Evolutionary conservation across 108 stramenopile species (phyloP).

Genomic region (Cyclotella sp.): DNA sequence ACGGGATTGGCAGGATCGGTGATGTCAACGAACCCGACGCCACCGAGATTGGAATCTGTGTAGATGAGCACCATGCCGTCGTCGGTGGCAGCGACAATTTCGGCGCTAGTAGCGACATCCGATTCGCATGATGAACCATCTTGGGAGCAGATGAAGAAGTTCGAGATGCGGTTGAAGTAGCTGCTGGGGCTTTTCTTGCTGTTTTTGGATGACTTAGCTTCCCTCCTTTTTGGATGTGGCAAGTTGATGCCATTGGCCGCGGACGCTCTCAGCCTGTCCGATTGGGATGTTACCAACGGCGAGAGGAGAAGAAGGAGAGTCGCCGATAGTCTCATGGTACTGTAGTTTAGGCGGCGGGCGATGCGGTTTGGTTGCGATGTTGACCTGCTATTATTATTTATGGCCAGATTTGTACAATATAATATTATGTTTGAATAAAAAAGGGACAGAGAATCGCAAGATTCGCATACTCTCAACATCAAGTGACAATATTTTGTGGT

Average conservation of each 20-base stretch:
- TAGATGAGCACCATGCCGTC: slow-evolving; percentile 65
- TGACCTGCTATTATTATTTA: too few relatives aligned
- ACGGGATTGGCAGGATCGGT: slow-evolving; percentile 53
- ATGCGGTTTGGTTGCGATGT: too few relatives aligned
- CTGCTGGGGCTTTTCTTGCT: not conserved
- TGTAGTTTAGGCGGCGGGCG: too few relatives aligned
- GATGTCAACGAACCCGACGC: slow-evolving; percentile 72
- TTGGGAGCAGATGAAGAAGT: slow-evolving; percentile 12
- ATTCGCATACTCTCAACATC: too few relatives aligned
- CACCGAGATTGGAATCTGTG: slow-evolving; percentile 44
- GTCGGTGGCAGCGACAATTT: slow-evolving; percentile 42
- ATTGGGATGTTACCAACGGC: not conserved
- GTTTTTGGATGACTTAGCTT: slow-evolving; percentile 1
- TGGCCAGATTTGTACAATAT: too few relatives aligned
- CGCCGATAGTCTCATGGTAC: slow-evolving; percentile 19
- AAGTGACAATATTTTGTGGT: too few relatives aligned
- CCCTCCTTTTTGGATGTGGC: not conserved
- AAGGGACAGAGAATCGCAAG: too few relatives aligned
- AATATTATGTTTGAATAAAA: too few relatives aligned
- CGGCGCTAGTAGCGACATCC: slow-evolving; percentile 1
- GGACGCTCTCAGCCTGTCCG: not conserved
- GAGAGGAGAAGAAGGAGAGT: not conserved
- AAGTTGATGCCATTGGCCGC: not conserved
- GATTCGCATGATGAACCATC: not conserved
- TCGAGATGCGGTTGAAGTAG: slow-evolving; percentile 1